Conservation (phyloP, 176 grass and related monocot species). For the Secale cereale region DNA sequence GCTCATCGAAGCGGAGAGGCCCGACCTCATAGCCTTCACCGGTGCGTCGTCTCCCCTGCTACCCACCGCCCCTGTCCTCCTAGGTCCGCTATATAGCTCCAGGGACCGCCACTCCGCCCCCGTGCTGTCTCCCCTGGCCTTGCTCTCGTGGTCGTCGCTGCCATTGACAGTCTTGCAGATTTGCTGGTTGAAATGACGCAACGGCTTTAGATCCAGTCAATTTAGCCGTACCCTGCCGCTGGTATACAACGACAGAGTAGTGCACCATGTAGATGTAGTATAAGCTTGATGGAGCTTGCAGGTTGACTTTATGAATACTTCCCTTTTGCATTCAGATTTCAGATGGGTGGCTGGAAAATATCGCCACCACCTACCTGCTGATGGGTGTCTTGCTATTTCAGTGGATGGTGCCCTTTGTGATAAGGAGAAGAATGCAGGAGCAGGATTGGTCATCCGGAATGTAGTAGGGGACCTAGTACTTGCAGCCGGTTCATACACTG, state of each 20-base stretch:
- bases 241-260: no score
- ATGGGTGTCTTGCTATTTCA: no score
- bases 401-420: no score
- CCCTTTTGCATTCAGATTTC: neutral
- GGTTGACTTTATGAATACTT: neutral
- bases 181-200: neutral
- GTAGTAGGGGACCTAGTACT: no score
- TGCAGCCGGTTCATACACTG: no score
- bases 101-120: neutral
- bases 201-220: neutral
- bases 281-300: neutral
- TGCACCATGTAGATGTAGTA: neutral
- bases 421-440: no score
- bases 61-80: neutral
- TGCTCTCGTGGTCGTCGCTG: neutral
- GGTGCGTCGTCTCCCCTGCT: constrained; percentile 15
- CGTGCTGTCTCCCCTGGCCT: neutral
- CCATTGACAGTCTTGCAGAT: neutral
- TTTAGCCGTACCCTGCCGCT: neutral
- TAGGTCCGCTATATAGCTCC: neutral
- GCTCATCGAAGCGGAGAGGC: constrained; percentile 71
- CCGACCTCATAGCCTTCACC: constrained; percentile 88
- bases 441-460: no score
- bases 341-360: neutral
- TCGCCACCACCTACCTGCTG: no score